A percentile compares a stretch with the other conserved stretches of the same genome.
Conservation (phyloP, 2,329 filamentous ascomycete species). For the Colletotrichum acutatum region DNA sequence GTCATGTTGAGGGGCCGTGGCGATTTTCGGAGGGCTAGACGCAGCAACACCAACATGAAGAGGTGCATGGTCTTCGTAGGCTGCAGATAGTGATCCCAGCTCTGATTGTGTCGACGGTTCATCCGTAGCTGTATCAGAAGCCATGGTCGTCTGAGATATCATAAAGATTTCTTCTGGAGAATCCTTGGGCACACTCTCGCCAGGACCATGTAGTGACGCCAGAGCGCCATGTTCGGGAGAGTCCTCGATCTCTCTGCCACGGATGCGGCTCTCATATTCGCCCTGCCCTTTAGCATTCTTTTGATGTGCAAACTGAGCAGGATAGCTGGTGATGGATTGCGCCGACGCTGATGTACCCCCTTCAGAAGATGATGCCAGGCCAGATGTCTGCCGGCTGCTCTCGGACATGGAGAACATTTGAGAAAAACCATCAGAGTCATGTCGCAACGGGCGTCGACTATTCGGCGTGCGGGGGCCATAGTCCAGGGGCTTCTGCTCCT, state of each 20-base stretch:
- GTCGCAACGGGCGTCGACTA: constrained; percentile 49
- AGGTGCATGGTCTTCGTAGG: constrained; percentile 31
- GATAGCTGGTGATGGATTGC: constrained; percentile 14
- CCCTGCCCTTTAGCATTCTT: constrained; percentile 39
- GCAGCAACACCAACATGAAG: constrained; percentile 31
- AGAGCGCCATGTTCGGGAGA: constrained; percentile 32
- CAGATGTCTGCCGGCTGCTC: constrained; percentile 53
- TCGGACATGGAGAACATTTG: constrained; percentile 70
- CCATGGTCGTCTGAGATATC: constrained; percentile 59
- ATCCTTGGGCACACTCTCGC: constrained; percentile 36
- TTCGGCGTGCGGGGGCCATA: constrained; percentile 47
- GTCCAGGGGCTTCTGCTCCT: constrained; percentile 50
- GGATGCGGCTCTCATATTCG: constrained; percentile 59
- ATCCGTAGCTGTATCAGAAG: constrained; percentile 43
- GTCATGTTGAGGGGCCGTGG: constrained; percentile 48
- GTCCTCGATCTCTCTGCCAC: constrained; percentile 50
- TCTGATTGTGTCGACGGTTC: constrained; percentile 39
- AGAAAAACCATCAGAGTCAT: constrained; percentile 67
- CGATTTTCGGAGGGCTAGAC: constrained; percentile 42
- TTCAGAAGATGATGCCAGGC: constrained; percentile 50
- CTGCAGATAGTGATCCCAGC: constrained; percentile 8
- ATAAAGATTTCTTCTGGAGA: constrained; percentile 54
- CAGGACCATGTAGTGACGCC: background rate
- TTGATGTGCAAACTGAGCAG: constrained; percentile 39
- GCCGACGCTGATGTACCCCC: constrained; percentile 29